Percentiles rank a stretch among this genome's conserved stretches.
These are phyloP conservation scores for Umbelopsis sp. DNA, from an alignment of 192 early-diverging fungal species.

Conservation along the genomic window DNA sequence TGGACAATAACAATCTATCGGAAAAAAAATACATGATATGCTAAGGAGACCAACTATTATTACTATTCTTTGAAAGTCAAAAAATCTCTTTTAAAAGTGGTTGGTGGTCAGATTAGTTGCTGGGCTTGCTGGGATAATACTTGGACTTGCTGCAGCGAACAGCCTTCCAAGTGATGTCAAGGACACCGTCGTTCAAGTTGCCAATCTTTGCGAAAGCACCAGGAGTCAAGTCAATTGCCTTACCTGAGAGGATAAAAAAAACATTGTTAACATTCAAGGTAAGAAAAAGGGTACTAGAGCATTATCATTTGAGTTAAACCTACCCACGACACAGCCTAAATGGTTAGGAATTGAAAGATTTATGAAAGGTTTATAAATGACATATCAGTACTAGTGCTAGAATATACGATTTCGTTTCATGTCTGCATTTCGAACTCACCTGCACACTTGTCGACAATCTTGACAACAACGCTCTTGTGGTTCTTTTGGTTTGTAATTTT, in stretches of 20 bases:
- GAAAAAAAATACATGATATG: too few species aligned
- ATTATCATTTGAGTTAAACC: neutral
- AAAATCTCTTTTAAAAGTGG: too few species aligned
- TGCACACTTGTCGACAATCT: conserved; percentile 42
- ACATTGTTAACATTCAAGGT: neutral
- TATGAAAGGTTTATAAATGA: conserved; percentile 4
- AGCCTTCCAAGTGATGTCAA: conserved; percentile 35
- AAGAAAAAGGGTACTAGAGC: too few species aligned
- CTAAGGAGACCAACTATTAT: too few species aligned
- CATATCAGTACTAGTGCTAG: conserved; percentile 3
- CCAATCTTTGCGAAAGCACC: conserved; percentile 35
- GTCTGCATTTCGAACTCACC: neutral
- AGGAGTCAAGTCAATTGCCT: conserved; percentile 40
- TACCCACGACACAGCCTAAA: conserved; percentile 3
- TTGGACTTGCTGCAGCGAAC: conserved; percentile 23
- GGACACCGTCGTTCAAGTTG: conserved; percentile 33
- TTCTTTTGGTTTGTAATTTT: conserved; percentile 36
- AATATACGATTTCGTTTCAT: too few species aligned
- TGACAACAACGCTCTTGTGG: conserved; percentile 28
- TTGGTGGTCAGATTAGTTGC: neutral
- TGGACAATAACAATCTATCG: too few species aligned
- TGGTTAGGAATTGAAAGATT: neutral
- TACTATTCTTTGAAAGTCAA: too few species aligned
- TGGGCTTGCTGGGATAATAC: conserved; percentile 21
- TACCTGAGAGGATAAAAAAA: conserved; percentile 5